phyloP scores from a whole-genome alignment of 306 rosid genomes.

The Gleditsia sinensis region DNA sequence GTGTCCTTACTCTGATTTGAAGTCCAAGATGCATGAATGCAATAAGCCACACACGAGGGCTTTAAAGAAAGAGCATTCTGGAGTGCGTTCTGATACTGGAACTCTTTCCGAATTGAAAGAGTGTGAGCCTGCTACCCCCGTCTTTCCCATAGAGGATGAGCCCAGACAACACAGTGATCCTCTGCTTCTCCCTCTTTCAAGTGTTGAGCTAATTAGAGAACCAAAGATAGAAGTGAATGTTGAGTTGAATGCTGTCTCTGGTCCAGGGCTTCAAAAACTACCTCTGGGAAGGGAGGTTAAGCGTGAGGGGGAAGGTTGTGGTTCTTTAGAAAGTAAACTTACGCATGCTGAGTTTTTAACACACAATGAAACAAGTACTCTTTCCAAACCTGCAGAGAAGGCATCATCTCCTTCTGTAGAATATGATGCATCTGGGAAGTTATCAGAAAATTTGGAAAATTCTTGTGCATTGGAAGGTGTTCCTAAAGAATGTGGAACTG shows the following conservation, averaged over 20 bases:
- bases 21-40: conserved; percentile 42
- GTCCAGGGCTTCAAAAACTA: conserved; percentile 70
- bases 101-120: conserved; percentile 48
- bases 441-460: conserved; percentile 46
- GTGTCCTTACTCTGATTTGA: conserved; percentile 74
- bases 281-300: conserved; percentile 80
- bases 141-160: conserved; percentile 55
- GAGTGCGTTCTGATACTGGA: too few relatives aligned
- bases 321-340: conserved; percentile 42
- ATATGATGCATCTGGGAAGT: conserved; percentile 51
- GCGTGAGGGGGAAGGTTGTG: conserved; percentile 68
- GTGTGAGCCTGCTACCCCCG: conserved; percentile 57
- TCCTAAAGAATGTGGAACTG: conserved; percentile 41
- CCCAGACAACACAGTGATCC: conserved; percentile 64
- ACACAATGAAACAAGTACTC: conserved; percentile 36
- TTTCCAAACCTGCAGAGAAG: conserved; percentile 39
- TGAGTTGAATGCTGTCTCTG: conserved; percentile 60
- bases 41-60: conserved; percentile 44
- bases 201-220: conserved; percentile 65
- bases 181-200: conserved; percentile 67
- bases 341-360: conserved; percentile 39
- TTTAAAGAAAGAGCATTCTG: conserved; percentile 60
- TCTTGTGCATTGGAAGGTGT: conserved; percentile 28
- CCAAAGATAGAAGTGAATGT: conserved; percentile 51
- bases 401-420: conserved; percentile 40